These are phyloP conservation scores for Alternaria arborescens DNA, from an alignment of 2,329 filamentous ascomycete genomes.

Conservation along the genomic window DNA sequence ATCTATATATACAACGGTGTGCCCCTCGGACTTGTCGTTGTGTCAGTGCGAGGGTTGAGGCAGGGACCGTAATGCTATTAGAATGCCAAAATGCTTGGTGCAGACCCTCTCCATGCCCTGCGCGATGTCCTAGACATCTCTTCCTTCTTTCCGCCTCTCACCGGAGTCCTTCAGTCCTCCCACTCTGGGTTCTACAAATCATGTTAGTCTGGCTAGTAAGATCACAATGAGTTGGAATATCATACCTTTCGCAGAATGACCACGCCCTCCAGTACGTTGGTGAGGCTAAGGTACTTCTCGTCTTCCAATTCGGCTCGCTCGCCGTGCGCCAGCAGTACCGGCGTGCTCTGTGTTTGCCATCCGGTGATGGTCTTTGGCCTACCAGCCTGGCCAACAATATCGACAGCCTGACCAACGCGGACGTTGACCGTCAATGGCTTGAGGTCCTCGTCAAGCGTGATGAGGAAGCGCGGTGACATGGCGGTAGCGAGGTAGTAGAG, in stretches of 20 bases:
- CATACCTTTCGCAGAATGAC: slow-evolving; percentile 96
- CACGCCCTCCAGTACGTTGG: slow-evolving; percentile 89
- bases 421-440: slow-evolving; percentile 96
- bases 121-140: not conserved
- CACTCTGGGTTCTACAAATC: slow-evolving; percentile 56
- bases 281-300: slow-evolving; percentile 94
- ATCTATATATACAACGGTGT: slow-evolving; percentile 38
- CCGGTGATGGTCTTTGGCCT: slow-evolving; percentile 98
- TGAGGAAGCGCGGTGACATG: slow-evolving; percentile 95
- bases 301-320: slow-evolving; percentile 97
- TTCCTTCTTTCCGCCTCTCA: slow-evolving; percentile 5
- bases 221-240: slow-evolving; percentile 5
- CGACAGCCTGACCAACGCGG: slow-evolving; percentile 95
- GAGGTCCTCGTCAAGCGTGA: slow-evolving; percentile 93
- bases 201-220: slow-evolving; percentile 21
- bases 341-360: slow-evolving; percentile 99
- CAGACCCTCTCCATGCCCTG: slow-evolving; percentile 15
- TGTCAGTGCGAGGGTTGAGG: not conserved
- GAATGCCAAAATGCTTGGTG: slow-evolving; percentile 32
- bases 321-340: slow-evolving; percentile 90
- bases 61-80: slow-evolving; percentile 39
- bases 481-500: slow-evolving; percentile 97
- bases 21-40: not conserved
- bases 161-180: slow-evolving; percentile 47
- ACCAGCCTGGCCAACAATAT: slow-evolving; percentile 96